Base-by-base conservation (phyloP, 2,329 filamentous ascomycete species). In the Calonectria pseudoturangicola region DNA sequence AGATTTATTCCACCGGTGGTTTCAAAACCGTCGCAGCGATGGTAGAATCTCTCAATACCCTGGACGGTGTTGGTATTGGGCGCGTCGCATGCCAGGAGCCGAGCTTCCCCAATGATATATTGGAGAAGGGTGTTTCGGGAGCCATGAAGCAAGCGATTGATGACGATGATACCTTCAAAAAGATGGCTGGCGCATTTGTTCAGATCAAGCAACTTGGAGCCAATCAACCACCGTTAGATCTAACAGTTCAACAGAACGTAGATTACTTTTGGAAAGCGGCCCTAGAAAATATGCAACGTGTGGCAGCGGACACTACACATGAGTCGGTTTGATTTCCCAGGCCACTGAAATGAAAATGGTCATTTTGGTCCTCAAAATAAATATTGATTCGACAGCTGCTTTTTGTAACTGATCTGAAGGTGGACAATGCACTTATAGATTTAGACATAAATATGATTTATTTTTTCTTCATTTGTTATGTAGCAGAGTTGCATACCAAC, bases 1-100 rank as follows among this genome's bases (percentile, higher is more conserved):
- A 47, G n/a, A 10, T 47, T 47, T 47, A 47, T 9, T 47, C 43
- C 2, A 47, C 43, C 8, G 43, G 43, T 3, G 43, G 43, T 10
- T 47, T 47, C n/a, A 47, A 21, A 21, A 47, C 43, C 2, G 43
- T 47, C 21, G 43, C 43, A 4, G 43, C 43, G 3, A 47, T 47
- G 43, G 9, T 10, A 4, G n/a, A 47, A 9, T 21, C 43, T 21
- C n/a, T 47, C 21, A 47, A 47, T 21, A 47, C 43, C 6, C 9
- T 47, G n/a, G 43, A 47, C 10, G 43, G 43, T 10, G 43, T 47
- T 21, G 43, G 43, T 47, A 47, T 47, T 47, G 43, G 43, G n/a
- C 43, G 43, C 9, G 43, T 47, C 43, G 43, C 43, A 47, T 47
- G 43, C n/a, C 43, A 47, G 43, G 43, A 47, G 43, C 43, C 43